phyloP scores from a whole-genome alignment of 1,139 yeast species.

The Meyerozyma elateridarum region DNA sequence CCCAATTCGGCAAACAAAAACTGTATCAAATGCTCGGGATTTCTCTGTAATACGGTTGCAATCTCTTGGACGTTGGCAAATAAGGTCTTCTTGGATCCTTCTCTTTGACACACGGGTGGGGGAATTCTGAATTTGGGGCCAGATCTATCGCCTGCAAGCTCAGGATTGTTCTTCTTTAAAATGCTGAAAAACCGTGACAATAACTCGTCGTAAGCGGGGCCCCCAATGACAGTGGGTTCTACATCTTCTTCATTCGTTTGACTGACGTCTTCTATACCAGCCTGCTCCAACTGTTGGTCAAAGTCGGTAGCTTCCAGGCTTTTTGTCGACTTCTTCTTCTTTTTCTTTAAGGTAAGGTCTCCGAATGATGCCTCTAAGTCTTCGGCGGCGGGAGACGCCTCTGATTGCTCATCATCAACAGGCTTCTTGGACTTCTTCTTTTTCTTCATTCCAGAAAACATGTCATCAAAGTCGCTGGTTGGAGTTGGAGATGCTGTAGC shows the following conservation, averaged over 20 bases:
- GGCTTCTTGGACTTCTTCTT: constrained; percentile 48
- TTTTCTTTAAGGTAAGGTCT: constrained; percentile 66
- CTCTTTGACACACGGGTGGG: constrained; percentile 95
- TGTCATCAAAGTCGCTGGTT: constrained; percentile 36
- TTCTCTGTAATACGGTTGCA: constrained; percentile 89
- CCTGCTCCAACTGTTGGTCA: constrained; percentile 85
- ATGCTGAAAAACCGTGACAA: constrained; percentile 80
- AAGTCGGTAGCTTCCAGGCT: constrained; percentile 67
- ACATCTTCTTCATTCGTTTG: constrained; percentile 16
- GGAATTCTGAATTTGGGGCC: constrained; percentile 95
- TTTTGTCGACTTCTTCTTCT: constrained; percentile 70
- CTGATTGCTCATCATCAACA: constrained; percentile 28
- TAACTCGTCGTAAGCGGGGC: constrained; percentile 72
- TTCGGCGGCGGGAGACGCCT: constrained; percentile 30
- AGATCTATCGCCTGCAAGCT: constrained; percentile 92
- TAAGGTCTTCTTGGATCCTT: constrained; percentile 93
- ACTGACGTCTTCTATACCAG: constrained; percentile 61
- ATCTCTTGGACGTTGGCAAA: constrained; percentile 96
- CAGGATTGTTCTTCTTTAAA: constrained; percentile 92
- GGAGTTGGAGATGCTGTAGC: constrained; percentile 34
- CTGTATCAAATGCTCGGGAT: constrained; percentile 95
- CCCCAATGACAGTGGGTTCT: constrained; percentile 38
- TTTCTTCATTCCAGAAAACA: constrained; percentile 52
- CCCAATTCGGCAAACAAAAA: constrained; percentile 97
- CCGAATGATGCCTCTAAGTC: constrained; percentile 63